Evolutionary conservation across 176 grass and related monocot genomes (phyloP), one percentile per base, ranked within the genome.

Genomic region (Oryza officinalis): DNA sequence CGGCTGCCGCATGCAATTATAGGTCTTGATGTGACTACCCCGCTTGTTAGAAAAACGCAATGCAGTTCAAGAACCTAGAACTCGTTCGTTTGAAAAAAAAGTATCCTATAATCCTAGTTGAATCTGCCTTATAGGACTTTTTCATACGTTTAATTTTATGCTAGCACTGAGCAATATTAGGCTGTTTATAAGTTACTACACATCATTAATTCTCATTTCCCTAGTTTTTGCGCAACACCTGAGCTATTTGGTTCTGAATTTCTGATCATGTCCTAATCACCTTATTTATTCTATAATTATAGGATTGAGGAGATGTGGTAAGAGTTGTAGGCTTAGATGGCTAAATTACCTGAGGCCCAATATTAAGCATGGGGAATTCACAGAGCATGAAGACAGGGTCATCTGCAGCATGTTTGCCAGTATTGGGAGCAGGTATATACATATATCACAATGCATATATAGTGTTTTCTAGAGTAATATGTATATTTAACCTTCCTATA

Each of bases 291-390:
- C n/a, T 47, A 43, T 77, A 44, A 65, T 80, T 64, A 25, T 71
- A 98, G 95, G 93, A 11, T 72, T 98, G 80, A 95, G 87, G 68
- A 93, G 96, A 84, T 98, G 96, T 83, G 96, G 96, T 5, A 98
- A 98, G 87, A 98, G 96, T 54, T 98, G 96, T 35, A 98, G 96
- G 61, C 76, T 98, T 68, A 88, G 96, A 95, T 98, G 96, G 96
- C 60, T 98, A 41, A 98, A 98, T 84, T 98, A 98, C 69, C 33
- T 98, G 69, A 98, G 96, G 73, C 96, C 96, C 38, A 93, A 98
- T 26, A 91, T 98, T 61, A 98, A 93, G 68, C 96, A 98, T 77
- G 96, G 95, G 3, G 92, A 95, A 74, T 98, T 98, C 87, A 89
- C 95, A 11, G 90, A 93, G 69, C 85, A 91, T 1, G 95, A 98